These are phyloP conservation scores for Rhynchospora pubera DNA, from an alignment of 176 grass and related monocot species.

Conservation along the genomic window DNA sequence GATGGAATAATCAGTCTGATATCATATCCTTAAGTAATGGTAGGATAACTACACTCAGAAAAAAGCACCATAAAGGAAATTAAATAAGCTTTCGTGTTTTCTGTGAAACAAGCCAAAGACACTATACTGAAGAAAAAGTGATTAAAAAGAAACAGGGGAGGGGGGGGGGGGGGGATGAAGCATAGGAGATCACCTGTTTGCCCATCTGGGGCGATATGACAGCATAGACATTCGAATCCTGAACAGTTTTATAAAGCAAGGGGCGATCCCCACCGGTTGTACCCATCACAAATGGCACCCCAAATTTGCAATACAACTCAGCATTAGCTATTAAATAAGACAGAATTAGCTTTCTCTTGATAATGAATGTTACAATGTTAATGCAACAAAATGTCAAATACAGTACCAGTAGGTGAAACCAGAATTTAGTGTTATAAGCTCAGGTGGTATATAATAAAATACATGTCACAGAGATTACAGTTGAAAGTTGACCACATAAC, in stretches of 20 bases:
- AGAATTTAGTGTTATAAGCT: too few relatives aligned
- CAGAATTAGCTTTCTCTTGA: neutral
- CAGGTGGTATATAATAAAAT: too few relatives aligned
- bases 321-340: slow-evolving; percentile 47
- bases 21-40: neutral
- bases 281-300: slow-evolving; percentile 89
- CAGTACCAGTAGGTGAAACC: neutral
- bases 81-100: neutral
- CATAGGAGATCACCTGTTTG: slow-evolving; percentile 52
- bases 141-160: neutral
- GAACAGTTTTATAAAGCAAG: slow-evolving; percentile 60
- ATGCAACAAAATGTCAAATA: neutral
- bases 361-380: neutral
- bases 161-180: too few relatives aligned
- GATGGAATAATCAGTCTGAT: neutral
- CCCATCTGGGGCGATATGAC: slow-evolving; percentile 97
- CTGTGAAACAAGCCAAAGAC: neutral
- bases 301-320: slow-evolving; percentile 74
- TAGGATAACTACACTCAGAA: neutral
- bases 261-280: slow-evolving; percentile 76
- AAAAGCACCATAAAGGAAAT: neutral
- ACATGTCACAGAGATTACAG: neutral
- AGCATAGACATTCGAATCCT: slow-evolving; percentile 66
- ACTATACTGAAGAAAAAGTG: neutral
- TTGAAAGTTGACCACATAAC: neutral